Base-by-base conservation (phyloP, 352 stramenopile species). In the Paralagenidium karlingii region DNA sequence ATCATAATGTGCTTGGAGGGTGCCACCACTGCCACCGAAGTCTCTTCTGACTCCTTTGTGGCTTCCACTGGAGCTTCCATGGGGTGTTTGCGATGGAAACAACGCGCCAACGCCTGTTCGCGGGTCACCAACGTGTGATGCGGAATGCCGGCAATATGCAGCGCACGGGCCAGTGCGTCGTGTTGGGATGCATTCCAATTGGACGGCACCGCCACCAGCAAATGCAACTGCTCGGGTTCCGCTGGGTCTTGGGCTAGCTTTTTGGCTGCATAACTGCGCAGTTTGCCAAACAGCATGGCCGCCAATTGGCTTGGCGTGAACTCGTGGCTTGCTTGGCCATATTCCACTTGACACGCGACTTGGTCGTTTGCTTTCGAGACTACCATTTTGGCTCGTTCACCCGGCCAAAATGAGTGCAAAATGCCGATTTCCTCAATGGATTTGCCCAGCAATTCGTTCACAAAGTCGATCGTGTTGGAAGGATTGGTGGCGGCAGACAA, bases 31-130 rank as follows among this genome's bases (percentile, higher is more conserved):
- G 42, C 26, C 25, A 63, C 43, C n/a, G 24, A 24, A 38, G 55
- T n/a, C n/a, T n/a, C n/a, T n/a, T n/a, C n/a, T n/a, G n/a, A n/a
- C n/a, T n/a, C n/a, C n/a, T n/a, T n/a, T n/a, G n/a, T n/a, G n/a
- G n/a, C n/a, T n/a, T n/a, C n/a, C n/a, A n/a, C n/a, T n/a, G n/a
- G n/a, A n/a, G 59, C 38, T 21, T 63, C 29, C 15, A 94, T 43
- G 3, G 79, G 73, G 58, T 95, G 82, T 47, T 94, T 94, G 45
- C 56, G 56, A 37, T 83, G 56, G 55, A 84, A 94, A 52, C 77
- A 90, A 31, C 67, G 71, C 13, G 77, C 77, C 26, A 85, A 36
- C 15, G 70, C 70, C 19, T 45, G 51, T 28, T 83, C 70, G 7
- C 64, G 59, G 13, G 63, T 60, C 27, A 86, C 55, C 13, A 83